These are phyloP conservation scores for Achaetomium macrosporum DNA, from an alignment of 2,329 filamentous ascomycete species.

Conservation along the genomic window DNA sequence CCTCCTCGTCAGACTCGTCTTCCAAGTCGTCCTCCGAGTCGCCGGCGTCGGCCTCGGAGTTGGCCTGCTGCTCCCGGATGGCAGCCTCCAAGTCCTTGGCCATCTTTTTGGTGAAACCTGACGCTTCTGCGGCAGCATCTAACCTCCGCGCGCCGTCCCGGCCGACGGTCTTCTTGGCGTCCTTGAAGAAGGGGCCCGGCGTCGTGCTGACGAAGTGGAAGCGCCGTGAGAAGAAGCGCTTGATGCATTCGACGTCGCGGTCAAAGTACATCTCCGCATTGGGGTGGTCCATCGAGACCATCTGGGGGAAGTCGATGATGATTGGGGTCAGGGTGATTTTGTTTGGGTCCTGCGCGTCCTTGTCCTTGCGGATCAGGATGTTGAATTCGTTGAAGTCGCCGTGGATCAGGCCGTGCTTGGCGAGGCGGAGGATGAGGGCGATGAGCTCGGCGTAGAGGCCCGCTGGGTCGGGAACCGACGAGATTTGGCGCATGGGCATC, in stretches of 20 bases:
- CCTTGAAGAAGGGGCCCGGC: constrained; percentile 77
- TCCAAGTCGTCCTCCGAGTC: constrained; percentile 30
- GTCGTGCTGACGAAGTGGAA: constrained; percentile 83
- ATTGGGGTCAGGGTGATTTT: constrained; percentile 63
- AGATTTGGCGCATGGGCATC: constrained; percentile 84
- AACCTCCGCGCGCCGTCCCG: constrained; percentile 62
- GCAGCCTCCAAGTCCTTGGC: constrained; percentile 87
- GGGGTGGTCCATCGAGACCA: constrained; percentile 88
- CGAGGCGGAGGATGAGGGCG: constrained; percentile 74
- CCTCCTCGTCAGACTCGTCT: constrained; percentile 27
- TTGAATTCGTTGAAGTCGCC: constrained; percentile 99
- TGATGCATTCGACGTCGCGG: constrained; percentile 90
- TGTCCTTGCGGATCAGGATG: constrained; percentile 80
- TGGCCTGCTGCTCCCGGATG: constrained; percentile 68
- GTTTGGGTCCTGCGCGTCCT: constrained; percentile 15
- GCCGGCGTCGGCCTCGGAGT: constrained; percentile 32
- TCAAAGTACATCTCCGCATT: constrained; percentile 98
- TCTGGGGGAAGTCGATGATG: constrained; percentile 96
- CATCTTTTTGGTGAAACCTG: constrained; percentile 96
- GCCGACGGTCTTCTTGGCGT: constrained; percentile 69
- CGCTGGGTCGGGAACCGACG: constrained; percentile 75
- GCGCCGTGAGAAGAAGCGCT: constrained; percentile 82
- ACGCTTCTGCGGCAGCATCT: constrained; percentile 85
- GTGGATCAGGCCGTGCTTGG: constrained; percentile 84
- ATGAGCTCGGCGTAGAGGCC: constrained; percentile 89